Evolutionary conservation across 108 stramenopile genomes (phyloP), one percentile per base, ranked within the genome.

Genomic region (Fistulifera solaris): DNA sequence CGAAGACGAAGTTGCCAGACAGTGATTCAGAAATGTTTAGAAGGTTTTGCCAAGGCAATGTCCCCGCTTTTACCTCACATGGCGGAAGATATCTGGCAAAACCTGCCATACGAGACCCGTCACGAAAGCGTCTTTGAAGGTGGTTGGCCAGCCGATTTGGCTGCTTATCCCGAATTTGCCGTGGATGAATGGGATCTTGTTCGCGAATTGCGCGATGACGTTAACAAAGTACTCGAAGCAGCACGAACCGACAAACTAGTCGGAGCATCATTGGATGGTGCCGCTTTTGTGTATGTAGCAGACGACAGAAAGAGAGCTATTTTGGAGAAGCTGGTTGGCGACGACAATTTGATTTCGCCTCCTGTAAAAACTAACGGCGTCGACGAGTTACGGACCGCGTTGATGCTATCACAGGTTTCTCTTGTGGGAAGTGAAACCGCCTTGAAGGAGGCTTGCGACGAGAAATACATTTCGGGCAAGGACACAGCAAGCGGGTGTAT

Each of bases 21-120:
- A 31, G 93, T 94, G 26, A 63, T 96, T 40, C 73, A 86, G 39
- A 74, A 76, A 6, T 59, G 89, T 23, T 66, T 97, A 19, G 85
- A 94, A 55, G 89, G 87, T 17, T 76, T 96, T 48, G 67, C 94
- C 8, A 80, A 89, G 57, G 66, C 81, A 8, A 59, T 96, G 53
- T 89, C 96, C 17, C 95, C 98, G 17, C 76, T 98, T 54, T 58
- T 96, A 23, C 95, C 96, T 16, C 96, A 98, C 78, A 90, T 97
- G 84, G 93, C 96, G 16, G 96, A 99, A 70, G 98, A 99, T 57
- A 90, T 96, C 40, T 97, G 90, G 89, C 93, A 91, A 54, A 89
- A 93, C 58, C 68, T 93, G 41, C 87, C 85, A 1, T 88, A 87
- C 73, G 57, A 63, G 41, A 73, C 48, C 24, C 50, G 67, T n/a